A percentile compares a stretch with the other conserved stretches of the same genome.
These are phyloP conservation scores for Catharanthus roseus DNA, from an alignment of 257 asterid genomes.

Conservation along the genomic window DNA sequence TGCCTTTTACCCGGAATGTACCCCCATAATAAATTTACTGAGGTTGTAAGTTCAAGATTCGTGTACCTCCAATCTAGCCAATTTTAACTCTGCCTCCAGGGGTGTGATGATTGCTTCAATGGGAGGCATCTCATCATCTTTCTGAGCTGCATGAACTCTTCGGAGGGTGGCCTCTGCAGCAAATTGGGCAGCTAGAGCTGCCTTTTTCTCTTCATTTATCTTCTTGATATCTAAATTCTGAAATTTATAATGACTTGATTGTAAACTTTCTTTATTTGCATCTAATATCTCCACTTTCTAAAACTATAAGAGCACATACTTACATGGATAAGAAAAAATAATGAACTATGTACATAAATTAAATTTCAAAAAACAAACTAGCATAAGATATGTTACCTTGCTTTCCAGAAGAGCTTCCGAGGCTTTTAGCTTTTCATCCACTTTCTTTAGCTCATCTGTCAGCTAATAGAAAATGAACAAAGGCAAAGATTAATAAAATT, in stretches of 20 bases:
- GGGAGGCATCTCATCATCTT: constrained; percentile 95
- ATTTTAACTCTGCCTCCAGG: constrained; percentile 86
- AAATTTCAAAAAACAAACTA: neutral
- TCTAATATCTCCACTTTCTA: constrained; percentile 9
- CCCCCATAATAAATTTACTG: neutral
- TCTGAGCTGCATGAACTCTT: constrained; percentile 89
- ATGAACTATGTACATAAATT: neutral
- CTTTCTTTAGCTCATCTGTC: constrained; percentile 65
- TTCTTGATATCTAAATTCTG: constrained; percentile 86
- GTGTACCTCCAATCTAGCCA: constrained; percentile 71
- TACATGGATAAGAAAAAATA: neutral
- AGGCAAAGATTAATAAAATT: constrained; percentile 16
- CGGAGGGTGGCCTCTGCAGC: constrained; percentile 98
- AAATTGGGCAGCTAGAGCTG: constrained; percentile 79
- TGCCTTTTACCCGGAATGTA: constrained; percentile 2
- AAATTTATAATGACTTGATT: constrained; percentile 24
- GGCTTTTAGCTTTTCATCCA: constrained; percentile 63
- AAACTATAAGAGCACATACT: neutral
- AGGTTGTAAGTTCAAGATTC: neutral
- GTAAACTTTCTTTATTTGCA: constrained; percentile 8
- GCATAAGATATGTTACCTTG: constrained; percentile 47
- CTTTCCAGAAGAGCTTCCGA: constrained; percentile 63
- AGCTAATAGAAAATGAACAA: constrained; percentile 40
- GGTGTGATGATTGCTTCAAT: constrained; percentile 92
- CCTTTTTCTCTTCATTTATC: constrained; percentile 79